These are phyloP conservation scores for Talaromyces proteolyticus DNA, from an alignment of 495 filamentous ascomycete genomes.

Conservation along the genomic window DNA sequence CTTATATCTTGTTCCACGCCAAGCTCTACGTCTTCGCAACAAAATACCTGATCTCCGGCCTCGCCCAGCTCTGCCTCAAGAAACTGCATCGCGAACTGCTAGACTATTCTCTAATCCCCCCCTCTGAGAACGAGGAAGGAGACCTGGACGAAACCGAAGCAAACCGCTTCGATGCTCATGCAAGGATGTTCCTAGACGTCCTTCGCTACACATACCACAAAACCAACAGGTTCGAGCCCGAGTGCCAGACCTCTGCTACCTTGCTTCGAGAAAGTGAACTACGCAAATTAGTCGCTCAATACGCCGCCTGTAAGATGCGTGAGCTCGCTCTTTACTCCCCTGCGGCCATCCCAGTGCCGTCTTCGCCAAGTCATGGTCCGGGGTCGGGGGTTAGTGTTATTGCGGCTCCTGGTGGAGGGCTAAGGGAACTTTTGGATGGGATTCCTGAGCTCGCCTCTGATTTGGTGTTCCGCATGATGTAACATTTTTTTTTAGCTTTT, in stretches of 20 bases:
- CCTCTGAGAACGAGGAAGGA: constrained; percentile 1
- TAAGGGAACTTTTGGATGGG: constrained; percentile 31
- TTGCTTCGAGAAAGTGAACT: constrained; percentile 41
- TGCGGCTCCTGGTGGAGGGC: constrained; percentile 18
- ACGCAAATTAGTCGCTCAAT: constrained; percentile 35
- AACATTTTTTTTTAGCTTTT: not conserved
- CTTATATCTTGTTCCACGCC: constrained; percentile 40
- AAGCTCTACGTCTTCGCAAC: constrained; percentile 44
- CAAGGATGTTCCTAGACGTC: constrained; percentile 33
- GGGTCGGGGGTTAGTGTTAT: constrained; percentile 7
- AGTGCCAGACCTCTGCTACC: constrained; percentile 34
- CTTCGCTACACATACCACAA: constrained; percentile 37
- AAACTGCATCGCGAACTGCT: constrained; percentile 35
- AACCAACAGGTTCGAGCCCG: constrained; percentile 37
- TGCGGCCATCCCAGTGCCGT: constrained; percentile 16
- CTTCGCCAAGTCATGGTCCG: constrained; percentile 7
- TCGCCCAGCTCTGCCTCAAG: constrained; percentile 37
- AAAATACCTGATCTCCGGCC: constrained; percentile 35
- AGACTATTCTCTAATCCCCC: constrained; percentile 21
- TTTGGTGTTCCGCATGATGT: constrained; percentile 43
- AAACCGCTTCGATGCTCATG: constrained; percentile 17
- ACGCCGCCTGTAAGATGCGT: constrained; percentile 39
- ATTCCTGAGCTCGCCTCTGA: constrained; percentile 39
- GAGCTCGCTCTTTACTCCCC: constrained; percentile 32
- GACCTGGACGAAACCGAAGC: constrained; percentile 1